A percentile compares a stretch with the other conserved stretches of the same genome.
Evolutionary conservation across 1,284 basidiomycete species (phyloP).

Genomic region (Puccinia brachypodii): DNA sequence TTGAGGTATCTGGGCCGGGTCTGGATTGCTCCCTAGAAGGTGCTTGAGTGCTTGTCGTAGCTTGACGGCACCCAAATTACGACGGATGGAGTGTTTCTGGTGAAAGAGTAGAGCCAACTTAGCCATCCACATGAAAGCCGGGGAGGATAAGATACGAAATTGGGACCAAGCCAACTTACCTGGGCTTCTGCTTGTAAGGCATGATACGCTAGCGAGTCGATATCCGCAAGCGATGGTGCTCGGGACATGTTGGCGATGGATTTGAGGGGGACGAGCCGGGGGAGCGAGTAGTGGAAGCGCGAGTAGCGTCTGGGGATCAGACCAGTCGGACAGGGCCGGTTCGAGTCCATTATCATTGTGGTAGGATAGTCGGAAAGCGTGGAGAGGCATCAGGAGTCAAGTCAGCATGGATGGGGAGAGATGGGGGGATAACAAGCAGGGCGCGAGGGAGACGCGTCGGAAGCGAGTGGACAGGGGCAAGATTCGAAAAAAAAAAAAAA

Average conservation of each 20-base stretch:
- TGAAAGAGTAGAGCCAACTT: not conserved
- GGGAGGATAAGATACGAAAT: not conserved
- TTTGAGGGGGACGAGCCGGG: not conserved
- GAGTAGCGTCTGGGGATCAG: not conserved
- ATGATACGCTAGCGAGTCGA: constrained; percentile 37
- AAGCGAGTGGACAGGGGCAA: not conserved
- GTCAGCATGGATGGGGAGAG: not conserved
- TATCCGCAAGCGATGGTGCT: constrained; percentile 12
- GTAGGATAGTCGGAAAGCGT: not conserved
- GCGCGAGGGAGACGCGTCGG: not conserved
- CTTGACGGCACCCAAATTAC: constrained; percentile 33
- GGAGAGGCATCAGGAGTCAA: not conserved
- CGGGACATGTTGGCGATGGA: constrained; percentile 5
- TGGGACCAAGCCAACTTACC: not conserved
- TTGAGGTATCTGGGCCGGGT: constrained; percentile 6
- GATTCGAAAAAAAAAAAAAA: too few relatives aligned
- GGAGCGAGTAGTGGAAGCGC: not conserved
- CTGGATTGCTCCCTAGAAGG: not conserved
- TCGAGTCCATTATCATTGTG: not conserved
- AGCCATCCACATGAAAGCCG: too few relatives aligned
- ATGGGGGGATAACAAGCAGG: not conserved
- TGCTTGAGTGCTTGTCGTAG: constrained; percentile 26
- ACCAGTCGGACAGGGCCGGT: not conserved
- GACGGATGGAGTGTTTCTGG: constrained; percentile 43
- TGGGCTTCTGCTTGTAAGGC: constrained; percentile 41